Conservation (phyloP, 805 yeast genomes). For the Nematodospora valgi region DNA sequence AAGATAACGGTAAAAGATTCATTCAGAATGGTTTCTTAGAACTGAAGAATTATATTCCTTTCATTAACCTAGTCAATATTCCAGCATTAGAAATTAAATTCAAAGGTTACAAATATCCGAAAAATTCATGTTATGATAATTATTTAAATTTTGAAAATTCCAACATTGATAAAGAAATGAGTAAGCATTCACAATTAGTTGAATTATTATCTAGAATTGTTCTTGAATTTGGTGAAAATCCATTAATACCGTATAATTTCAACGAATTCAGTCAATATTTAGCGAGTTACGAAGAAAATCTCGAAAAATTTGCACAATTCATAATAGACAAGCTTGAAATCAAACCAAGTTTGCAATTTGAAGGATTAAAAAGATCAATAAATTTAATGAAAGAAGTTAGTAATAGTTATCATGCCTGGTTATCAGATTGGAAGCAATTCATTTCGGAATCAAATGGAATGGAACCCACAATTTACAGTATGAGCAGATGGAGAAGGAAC, state of each 20-base stretch:
- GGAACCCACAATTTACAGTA: constrained; percentile 71
- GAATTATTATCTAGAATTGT: constrained; percentile 51
- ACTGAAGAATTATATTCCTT: constrained; percentile 67
- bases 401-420: constrained; percentile 50
- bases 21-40: constrained; percentile 33
- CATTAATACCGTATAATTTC: constrained; percentile 70
- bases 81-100: constrained; percentile 64
- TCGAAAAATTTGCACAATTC: constrained; percentile 38
- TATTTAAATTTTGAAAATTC: constrained; percentile 49
- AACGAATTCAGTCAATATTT: constrained; percentile 43
- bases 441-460: constrained; percentile 42
- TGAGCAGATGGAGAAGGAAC: constrained; percentile 80
- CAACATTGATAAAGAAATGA: constrained; percentile 54
- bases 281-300: constrained; percentile 42
- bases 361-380: constrained; percentile 21
- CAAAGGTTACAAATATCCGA: constrained; percentile 41
- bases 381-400: constrained; percentile 32
- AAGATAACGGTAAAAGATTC: constrained; percentile 18
- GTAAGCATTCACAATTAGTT: constrained; percentile 52
- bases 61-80: constrained; percentile 60
- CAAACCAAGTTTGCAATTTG: constrained; percentile 18
- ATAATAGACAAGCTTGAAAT: constrained; percentile 13
- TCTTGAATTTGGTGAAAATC: constrained; percentile 66
- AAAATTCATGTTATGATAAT: constrained; percentile 60
- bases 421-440: constrained; percentile 57